These are phyloP conservation scores for Aspergillus sp. DNA, from an alignment of 2,329 filamentous ascomycete genomes.

Conservation along the genomic window DNA sequence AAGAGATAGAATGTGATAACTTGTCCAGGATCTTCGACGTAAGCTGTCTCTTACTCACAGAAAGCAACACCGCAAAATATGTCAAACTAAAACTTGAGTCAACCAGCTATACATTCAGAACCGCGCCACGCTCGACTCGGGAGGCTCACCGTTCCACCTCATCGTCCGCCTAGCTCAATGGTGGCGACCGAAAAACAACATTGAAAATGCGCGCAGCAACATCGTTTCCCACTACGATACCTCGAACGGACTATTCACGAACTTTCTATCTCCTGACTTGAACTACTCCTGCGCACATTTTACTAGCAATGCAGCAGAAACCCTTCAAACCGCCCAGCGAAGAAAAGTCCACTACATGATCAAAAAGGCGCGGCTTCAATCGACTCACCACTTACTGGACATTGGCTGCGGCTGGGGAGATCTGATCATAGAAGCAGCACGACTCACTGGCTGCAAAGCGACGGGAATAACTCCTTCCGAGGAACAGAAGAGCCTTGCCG, in stretches of 20 bases:
- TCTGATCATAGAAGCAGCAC: constrained; percentile 70
- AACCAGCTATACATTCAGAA: constrained; percentile 69
- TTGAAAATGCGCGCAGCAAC: constrained; percentile 64
- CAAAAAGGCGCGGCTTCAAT: constrained; percentile 63
- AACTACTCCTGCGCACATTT: constrained; percentile 58
- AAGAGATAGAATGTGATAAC: constrained; percentile 67
- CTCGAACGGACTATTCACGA: constrained; percentile 42
- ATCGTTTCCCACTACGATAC: constrained; percentile 75
- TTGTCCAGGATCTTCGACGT: constrained; percentile 70
- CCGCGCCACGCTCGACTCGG: constrained; percentile 44
- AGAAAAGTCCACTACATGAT: constrained; percentile 69
- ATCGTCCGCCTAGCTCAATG: constrained; percentile 43
- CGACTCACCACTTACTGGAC: constrained; percentile 69
- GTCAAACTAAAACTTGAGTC: not conserved
- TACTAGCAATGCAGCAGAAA: constrained; percentile 60
- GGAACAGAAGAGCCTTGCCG: constrained; percentile 69
- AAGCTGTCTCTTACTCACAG: constrained; percentile 1
- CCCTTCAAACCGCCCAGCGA: constrained; percentile 59
- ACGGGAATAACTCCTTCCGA: constrained; percentile 69
- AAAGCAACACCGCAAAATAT: not conserved
- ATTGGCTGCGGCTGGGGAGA: constrained; percentile 77
- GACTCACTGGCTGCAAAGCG: constrained; percentile 66
- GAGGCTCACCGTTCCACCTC: constrained; percentile 12
- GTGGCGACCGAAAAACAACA: constrained; percentile 59
- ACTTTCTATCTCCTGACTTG: constrained; percentile 30